A percentile compares a stretch with the other conserved stretches of the same genome.
Conservation (phyloP, 768 basidiomycete species). For the Rhizopogon roseolus region DNA sequence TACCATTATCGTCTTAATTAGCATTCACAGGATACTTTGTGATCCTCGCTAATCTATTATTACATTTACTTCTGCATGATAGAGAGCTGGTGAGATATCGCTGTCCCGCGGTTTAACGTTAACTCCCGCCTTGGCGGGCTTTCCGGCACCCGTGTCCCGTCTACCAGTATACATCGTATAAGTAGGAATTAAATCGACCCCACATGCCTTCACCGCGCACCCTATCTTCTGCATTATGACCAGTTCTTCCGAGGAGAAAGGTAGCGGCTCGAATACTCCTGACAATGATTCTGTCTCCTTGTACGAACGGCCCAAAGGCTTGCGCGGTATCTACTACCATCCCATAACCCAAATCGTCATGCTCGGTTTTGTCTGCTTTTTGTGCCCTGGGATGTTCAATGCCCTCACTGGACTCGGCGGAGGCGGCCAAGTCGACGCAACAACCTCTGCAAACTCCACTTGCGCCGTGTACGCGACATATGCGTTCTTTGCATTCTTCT, state of each 20-base stretch:
- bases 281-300: constrained; percentile 1
- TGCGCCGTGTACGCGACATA: constrained; percentile 61
- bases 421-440: constrained; percentile 65
- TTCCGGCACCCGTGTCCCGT: neutral
- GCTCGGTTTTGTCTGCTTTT: constrained; percentile 64
- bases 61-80: neutral
- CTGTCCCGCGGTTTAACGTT: neutral
- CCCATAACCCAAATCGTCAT: constrained; percentile 55
- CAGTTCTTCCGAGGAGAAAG: constrained; percentile 1
- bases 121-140: neutral
- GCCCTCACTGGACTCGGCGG: constrained; percentile 73
- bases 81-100: neutral
- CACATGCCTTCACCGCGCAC: neutral
- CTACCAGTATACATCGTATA: neutral
- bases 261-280: neutral
- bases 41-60: neutral
- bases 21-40: neutral
- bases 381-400: constrained; percentile 64
- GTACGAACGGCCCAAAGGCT: constrained; percentile 42
- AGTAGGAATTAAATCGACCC: neutral
- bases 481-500: constrained; percentile 54
- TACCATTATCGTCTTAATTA: neutral
- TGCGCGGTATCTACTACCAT: constrained; percentile 53
- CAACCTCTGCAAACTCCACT: constrained; percentile 67
- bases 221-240: neutral